Base-by-base conservation (phyloP, 176 grass and related monocot genomes). In the Musa acuminata region DNA sequence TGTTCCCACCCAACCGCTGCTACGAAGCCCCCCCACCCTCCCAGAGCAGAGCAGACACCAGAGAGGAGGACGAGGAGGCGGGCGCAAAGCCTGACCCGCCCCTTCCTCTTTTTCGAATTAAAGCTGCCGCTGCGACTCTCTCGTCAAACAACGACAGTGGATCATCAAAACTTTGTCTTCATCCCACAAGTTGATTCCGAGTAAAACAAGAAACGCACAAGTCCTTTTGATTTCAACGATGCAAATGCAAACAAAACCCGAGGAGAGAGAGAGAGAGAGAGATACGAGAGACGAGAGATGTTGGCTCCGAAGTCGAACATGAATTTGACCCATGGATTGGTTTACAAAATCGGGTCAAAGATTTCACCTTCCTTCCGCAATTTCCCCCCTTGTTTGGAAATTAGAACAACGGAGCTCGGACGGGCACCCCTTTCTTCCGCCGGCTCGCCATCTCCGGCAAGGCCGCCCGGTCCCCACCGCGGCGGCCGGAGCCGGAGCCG, bases 351-450 rank as follows among this genome's bases (percentile, higher is more conserved):
- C 27, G 72, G 13, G 72, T 55, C 51, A 21, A 74, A 25, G 13
- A 16, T 74, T 13, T 57, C 13, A 7, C 10, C 1, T 24, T 25
- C 17, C 10, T 24, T 11, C 19, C n/a, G 10, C 72, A 11, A 26
- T 74, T 74, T 55, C 11, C 72, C 22, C 23, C 72, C 22, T 29
- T 24, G 19, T 35, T 67, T 12, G 13, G 13, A 8, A 6, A 53
- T 86, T 67, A 86, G 68, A 79, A 86, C 4, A 86, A 75, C 9
- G 84, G 84, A 8, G 84, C 75, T 53, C 84, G 84, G 55, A 78
- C 65, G 10, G 84, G 84, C 17, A 79, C 75, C 11, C 75, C 79
- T 49, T 86, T 86, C 79, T 86, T 86, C 75, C 84, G 82, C 51
- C 84, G 75, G 79, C 70, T 82, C 51, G 65, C 59, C 4, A 19